phyloP scores from a whole-genome alignment of 108 stramenopile genomes.

The Cyclotella atomus region DNA sequence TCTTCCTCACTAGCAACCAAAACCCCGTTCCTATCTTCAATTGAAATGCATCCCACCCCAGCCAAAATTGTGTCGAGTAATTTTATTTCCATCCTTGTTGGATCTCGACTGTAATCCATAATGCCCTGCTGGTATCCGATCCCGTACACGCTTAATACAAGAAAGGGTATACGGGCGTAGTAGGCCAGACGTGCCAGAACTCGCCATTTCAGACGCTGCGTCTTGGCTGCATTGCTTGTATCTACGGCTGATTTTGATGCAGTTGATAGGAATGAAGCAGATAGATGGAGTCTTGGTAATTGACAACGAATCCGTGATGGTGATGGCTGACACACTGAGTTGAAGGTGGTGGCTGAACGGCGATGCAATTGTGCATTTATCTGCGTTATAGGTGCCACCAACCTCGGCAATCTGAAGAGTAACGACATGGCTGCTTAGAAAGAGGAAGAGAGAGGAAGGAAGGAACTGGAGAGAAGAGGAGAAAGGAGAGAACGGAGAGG shows the following conservation, averaged over 20 bases:
- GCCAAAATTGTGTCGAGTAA: constrained; percentile 43
- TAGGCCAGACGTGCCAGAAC: constrained; percentile 40
- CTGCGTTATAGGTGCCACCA: no score
- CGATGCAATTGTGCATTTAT: no score
- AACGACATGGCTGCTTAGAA: no score
- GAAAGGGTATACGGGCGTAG: constrained; percentile 63
- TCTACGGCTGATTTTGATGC: neutral
- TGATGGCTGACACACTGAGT: no score
- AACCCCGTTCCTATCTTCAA: constrained; percentile 30
- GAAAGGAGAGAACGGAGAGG: no score
- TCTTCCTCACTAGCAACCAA: constrained; percentile 51
- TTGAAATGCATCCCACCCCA: constrained; percentile 44
- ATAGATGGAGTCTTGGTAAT: no score
- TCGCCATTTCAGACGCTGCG: constrained; percentile 31
- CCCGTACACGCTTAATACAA: constrained; percentile 66
- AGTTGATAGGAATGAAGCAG: neutral
- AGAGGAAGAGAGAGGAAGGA: no score
- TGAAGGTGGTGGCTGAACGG: no score
- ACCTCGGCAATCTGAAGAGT: no score
- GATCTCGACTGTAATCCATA: constrained; percentile 57
- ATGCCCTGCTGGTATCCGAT: constrained; percentile 83
- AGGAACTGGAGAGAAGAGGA: no score
- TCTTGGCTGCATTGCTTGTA: neutral
- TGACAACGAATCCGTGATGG: no score
- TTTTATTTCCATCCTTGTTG: constrained; percentile 29